phyloP scores from a whole-genome alignment of 208 protist species.

The Acanthamoeba royreba region DNA sequence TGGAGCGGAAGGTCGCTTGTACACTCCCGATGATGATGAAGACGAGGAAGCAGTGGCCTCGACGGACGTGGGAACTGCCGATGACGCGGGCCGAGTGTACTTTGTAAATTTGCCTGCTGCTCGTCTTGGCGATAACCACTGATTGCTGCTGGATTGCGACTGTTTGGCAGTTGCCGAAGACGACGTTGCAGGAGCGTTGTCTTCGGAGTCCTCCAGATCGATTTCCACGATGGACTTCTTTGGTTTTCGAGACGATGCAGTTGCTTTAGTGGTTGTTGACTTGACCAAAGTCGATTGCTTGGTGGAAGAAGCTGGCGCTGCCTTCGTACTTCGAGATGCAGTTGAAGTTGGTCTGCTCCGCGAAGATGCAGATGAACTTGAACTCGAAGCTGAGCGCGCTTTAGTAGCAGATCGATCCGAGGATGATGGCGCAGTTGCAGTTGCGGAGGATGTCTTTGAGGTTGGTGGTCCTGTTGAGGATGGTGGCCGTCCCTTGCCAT shows the following conservation, averaged over 20 bases:
- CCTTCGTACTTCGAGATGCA: too few species aligned
- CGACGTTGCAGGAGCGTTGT: not conserved
- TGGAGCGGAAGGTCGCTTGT: too few species aligned
- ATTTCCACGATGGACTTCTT: not conserved
- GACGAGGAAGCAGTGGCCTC: not conserved
- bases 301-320: not conserved
- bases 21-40: not conserved
- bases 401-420: not conserved
- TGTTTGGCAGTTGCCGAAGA: too few species aligned
- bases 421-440: not conserved
- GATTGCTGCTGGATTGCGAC: too few species aligned
- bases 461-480: not conserved
- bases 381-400: too few species aligned
- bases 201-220: not conserved
- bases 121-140: not conserved
- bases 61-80: not conserved
- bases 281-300: not conserved
- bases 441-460: not conserved
- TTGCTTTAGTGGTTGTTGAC: not conserved
- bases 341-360: too few species aligned
- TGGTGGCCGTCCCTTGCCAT: not conserved
- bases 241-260: not conserved
- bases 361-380: too few species aligned
- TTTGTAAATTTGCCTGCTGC: not conserved
- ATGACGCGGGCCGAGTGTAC: not conserved